A percentile compares a stretch with the other conserved stretches of the same genome.
Evolutionary conservation across 257 asterid genomes (phyloP).

Genomic region (Fraxinus anomala): DNA sequence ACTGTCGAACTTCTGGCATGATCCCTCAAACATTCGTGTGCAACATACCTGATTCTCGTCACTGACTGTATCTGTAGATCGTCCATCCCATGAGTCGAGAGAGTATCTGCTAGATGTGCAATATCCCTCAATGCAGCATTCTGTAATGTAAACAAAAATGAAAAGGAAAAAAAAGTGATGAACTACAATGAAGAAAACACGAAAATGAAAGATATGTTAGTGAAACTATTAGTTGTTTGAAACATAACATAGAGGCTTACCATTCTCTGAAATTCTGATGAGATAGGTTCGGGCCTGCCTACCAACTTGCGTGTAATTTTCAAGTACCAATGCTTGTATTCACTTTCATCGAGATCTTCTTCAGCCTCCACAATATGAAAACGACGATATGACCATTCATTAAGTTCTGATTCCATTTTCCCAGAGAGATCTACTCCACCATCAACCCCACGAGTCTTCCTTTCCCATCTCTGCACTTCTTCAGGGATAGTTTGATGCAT

Average conservation of each 20-base stretch:
- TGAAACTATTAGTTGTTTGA: constrained; percentile 8
- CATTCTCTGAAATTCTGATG: constrained; percentile 91
- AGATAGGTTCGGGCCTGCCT: constrained; percentile 83
- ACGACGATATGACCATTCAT: constrained; percentile 78
- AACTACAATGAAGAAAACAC: background rate
- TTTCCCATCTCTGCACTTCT: constrained; percentile 88
- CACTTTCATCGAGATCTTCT: constrained; percentile 78
- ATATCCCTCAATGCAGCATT: constrained; percentile 80
- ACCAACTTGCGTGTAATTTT: constrained; percentile 74
- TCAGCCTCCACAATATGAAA: constrained; percentile 81
- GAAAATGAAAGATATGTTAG: background rate
- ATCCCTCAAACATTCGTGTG: constrained; percentile 79
- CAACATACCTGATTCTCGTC: constrained; percentile 64
- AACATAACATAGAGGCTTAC: constrained; percentile 40
- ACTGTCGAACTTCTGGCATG: constrained; percentile 49
- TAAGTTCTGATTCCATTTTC: constrained; percentile 87
- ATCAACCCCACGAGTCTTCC: constrained; percentile 97
- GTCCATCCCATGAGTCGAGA: constrained; percentile 86
- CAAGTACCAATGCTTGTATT: constrained; percentile 82
- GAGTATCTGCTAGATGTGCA: constrained; percentile 67
- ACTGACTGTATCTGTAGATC: constrained; percentile 73
- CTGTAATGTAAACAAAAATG: constrained; percentile 31
- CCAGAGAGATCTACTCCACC: constrained; percentile 82
- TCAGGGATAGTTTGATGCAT: constrained; percentile 80
- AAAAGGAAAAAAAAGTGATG: background rate